These are phyloP conservation scores for Penicillium steckii DNA, from an alignment of 495 filamentous ascomycete species.

Conservation along the genomic window DNA sequence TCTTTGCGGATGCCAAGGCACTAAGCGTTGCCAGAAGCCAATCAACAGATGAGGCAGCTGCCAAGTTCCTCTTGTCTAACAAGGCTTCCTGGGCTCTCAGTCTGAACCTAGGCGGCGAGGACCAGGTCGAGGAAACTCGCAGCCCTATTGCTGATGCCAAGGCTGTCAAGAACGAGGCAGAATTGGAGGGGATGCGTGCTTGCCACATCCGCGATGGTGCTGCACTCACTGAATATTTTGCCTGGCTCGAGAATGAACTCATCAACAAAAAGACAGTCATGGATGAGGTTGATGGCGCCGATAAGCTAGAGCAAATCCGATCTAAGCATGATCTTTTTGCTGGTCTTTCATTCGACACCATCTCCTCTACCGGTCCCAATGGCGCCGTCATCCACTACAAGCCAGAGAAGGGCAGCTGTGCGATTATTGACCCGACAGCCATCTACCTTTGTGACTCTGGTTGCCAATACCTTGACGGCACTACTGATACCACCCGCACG, in stretches of 20 bases:
- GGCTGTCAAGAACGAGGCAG: conserved; percentile 92
- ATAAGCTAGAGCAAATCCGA: conserved; percentile 83
- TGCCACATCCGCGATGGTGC: conserved; percentile 96
- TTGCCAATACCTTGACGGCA: conserved; percentile 92
- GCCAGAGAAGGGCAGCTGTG: conserved; percentile 79
- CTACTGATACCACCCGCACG: conserved; percentile 93
- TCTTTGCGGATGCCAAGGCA: conserved; percentile 73
- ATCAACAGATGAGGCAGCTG: conserved; percentile 31
- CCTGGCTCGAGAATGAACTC: conserved; percentile 92
- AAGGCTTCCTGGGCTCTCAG: conserved; percentile 93
- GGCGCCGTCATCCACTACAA: conserved; percentile 98
- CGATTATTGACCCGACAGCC: conserved; percentile 78
- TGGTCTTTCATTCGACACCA: conserved; percentile 92
- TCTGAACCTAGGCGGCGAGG: conserved; percentile 82
- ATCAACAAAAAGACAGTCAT: conserved; percentile 67
- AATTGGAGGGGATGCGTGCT: conserved; percentile 88
- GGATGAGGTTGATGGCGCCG: conserved; percentile 87
- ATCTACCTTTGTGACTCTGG: conserved; percentile 98
- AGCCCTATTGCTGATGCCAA: conserved; percentile 93
- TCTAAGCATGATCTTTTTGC: conserved; percentile 80
- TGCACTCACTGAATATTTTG: conserved; percentile 88
- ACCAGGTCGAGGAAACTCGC: conserved; percentile 79
- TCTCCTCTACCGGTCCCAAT: conserved; percentile 93
- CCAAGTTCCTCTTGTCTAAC: conserved; percentile 84
- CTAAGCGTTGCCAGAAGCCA: conserved; percentile 47